Conservation (phyloP, 495 filamentous ascomycete genomes). For the Aspergillus sclerotiicarbonarius region DNA sequence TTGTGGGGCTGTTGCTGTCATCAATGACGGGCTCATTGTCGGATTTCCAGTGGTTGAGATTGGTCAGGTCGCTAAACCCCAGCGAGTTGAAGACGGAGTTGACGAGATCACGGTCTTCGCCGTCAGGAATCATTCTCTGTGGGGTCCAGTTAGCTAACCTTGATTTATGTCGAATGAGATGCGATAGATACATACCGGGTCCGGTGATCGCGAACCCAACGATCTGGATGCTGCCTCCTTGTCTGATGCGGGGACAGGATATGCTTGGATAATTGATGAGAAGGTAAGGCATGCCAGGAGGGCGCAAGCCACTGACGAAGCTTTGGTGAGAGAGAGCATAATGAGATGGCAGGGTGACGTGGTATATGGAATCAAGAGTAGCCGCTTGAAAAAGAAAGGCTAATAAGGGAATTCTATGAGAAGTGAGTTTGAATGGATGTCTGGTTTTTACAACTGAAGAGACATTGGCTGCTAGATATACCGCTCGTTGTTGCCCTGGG, state of each 20-base stretch:
- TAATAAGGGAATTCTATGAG: background rate
- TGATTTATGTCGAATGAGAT: too few relatives aligned
- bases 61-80: slow-evolving; percentile 19
- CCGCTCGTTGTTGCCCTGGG: background rate
- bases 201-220: background rate
- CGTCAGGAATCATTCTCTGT: slow-evolving; percentile 35
- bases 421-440: background rate
- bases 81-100: slow-evolving; percentile 20
- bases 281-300: slow-evolving; percentile 10
- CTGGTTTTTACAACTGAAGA: background rate
- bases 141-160: background rate
- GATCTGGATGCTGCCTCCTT: background rate
- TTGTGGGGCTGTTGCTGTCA: slow-evolving; percentile 8
- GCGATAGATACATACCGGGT: slow-evolving; percentile 11
- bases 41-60: slow-evolving; percentile 17
- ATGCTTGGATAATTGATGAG: slow-evolving; percentile 3
- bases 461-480: slow-evolving; percentile 7
- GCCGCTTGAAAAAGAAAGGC: background rate
- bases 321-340: slow-evolving; percentile 6
- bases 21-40: slow-evolving; percentile 8
- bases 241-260: background rate
- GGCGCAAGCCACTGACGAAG: slow-evolving; percentile 6
- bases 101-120: slow-evolving; percentile 21
- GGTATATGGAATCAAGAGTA: background rate
- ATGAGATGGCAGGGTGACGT: background rate